Evolutionary conservation across 768 basidiomycete genomes (phyloP).

Genomic region (Grammothele lineata): DNA sequence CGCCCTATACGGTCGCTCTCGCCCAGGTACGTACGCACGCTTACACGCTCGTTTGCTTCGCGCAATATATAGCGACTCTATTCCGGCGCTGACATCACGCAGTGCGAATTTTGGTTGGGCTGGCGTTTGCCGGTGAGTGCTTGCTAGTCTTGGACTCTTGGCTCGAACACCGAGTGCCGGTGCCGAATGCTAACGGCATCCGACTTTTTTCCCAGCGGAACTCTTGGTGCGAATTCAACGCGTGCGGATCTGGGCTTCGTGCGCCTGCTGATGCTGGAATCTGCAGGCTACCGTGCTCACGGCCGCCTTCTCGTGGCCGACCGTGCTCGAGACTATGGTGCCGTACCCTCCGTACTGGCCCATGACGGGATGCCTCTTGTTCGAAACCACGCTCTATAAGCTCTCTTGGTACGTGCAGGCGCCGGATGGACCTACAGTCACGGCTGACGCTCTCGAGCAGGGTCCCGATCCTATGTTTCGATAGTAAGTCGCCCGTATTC

Average conservation of each 20-base stretch:
- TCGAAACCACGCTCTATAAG: not conserved
- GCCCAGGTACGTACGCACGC: conserved; percentile 1
- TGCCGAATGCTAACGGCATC: no score
- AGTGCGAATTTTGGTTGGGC: not conserved
- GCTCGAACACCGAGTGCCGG: conserved; percentile 4
- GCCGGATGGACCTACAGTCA: no score
- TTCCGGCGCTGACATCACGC: no score
- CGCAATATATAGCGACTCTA: not conserved
- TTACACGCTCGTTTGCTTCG: not conserved
- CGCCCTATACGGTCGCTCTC: conserved; percentile 12
- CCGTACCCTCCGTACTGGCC: no score
- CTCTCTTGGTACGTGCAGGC: conserved; percentile 7
- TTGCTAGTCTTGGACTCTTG: conserved; percentile 4
- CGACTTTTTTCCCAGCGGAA: no score
- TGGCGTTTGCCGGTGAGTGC: not conserved
- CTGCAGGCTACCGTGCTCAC: no score
- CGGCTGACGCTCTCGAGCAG: not conserved
- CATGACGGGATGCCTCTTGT: conserved; percentile 10
- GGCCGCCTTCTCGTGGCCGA: no score
- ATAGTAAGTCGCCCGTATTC: conserved; percentile 3
- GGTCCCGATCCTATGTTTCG: conserved; percentile 11
- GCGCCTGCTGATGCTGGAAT: no score
- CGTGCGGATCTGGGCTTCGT: no score
- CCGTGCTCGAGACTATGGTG: no score
- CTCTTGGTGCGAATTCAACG: no score